Conservation (phyloP, 73 alveolate genomes). For the Blepharisma japonicum region DNA sequence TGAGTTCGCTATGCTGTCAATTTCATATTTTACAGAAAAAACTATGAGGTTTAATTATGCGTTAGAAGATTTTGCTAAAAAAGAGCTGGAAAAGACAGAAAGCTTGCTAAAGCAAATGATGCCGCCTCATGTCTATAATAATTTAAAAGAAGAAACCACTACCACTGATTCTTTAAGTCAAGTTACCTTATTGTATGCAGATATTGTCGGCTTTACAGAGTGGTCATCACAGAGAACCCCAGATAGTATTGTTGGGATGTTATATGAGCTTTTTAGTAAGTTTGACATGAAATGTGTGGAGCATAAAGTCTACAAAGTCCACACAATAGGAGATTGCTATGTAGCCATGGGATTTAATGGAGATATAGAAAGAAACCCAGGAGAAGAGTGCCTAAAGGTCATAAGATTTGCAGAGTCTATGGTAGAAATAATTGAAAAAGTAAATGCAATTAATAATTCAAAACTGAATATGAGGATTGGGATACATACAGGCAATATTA, state of each 20-base stretch:
- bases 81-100: neutral
- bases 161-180: conserved; percentile 72
- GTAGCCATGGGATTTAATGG: conserved; percentile 93
- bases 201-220: conserved; percentile 74
- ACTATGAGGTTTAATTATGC: neutral
- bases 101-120: conserved; percentile 14
- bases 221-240: conserved; percentile 80
- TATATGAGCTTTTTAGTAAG: conserved; percentile 81
- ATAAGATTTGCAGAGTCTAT: conserved; percentile 86
- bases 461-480: conserved; percentile 87
- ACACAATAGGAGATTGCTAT: conserved; percentile 96
- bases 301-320: conserved; percentile 89
- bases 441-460: conserved; percentile 52
- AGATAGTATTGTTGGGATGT: conserved; percentile 81
- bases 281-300: conserved; percentile 88
- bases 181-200: conserved; percentile 92
- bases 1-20: neutral
- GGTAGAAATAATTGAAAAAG: conserved; percentile 88
- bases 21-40: neutral
- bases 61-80: neutral
- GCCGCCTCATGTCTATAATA: conserved; percentile 39
- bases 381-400: conserved; percentile 88
- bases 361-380: conserved; percentile 77
- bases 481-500: conserved; percentile 75
- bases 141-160: conserved; percentile 4